Evolutionary conservation across 129 eudicot genomes (phyloP).

Genomic region (Lonicera japonica): DNA sequence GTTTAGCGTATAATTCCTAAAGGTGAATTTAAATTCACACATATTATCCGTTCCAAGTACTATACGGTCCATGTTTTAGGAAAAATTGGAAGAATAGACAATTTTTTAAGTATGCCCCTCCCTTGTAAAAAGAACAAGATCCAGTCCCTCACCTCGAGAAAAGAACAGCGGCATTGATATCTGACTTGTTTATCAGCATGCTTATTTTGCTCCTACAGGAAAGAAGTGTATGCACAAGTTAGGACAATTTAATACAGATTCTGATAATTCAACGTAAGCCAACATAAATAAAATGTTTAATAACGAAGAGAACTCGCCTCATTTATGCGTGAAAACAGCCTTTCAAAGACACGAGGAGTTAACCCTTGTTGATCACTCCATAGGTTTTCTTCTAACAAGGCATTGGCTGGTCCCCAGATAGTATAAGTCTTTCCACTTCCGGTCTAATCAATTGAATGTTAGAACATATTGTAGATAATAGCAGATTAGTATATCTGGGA

Average conservation of each 20-base stretch:
- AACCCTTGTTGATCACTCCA: slow-evolving; percentile 75
- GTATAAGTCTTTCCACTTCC: slow-evolving; percentile 98
- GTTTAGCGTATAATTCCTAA: too few species aligned
- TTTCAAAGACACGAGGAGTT: slow-evolving; percentile 85
- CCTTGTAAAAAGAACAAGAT: too few species aligned
- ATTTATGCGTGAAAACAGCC: slow-evolving; percentile 60
- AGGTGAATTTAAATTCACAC: too few species aligned
- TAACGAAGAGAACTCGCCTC: slow-evolving; percentile 43
- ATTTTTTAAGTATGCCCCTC: too few species aligned
- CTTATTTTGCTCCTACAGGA: slow-evolving; percentile 69
- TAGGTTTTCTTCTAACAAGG: slow-evolving; percentile 54
- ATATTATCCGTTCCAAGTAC: too few species aligned
- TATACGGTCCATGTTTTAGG: too few species aligned
- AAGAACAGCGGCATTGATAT: slow-evolving; percentile 96
- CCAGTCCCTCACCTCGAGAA: slow-evolving; percentile 64
- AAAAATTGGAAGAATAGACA: too few species aligned
- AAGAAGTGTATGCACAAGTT: neutral
- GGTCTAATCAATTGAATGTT: slow-evolving; percentile 40
- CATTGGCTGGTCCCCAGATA: slow-evolving; percentile 90
- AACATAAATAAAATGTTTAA: too few species aligned
- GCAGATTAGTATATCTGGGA: too few species aligned
- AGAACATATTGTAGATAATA: too few species aligned
- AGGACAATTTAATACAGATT: neutral
- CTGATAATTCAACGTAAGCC: too few species aligned
- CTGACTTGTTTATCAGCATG: slow-evolving; percentile 65